These are phyloP conservation scores for Aspergillus nomiae DNA, from an alignment of 2,329 filamentous ascomycete genomes.

Conservation along the genomic window DNA sequence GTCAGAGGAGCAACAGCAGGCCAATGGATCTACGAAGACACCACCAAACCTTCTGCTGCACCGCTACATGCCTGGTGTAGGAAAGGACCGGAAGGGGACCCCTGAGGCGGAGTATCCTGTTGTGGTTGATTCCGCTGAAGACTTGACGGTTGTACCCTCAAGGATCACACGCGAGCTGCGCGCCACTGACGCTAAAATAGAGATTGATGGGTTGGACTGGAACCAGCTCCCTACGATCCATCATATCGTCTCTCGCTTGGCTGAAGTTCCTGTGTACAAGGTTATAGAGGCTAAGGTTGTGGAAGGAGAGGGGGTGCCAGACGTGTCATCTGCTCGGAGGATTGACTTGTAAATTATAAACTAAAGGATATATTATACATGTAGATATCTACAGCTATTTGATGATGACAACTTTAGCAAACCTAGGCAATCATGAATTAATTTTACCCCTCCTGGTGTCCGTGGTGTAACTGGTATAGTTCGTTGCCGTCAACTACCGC, in stretches of 20 bases:
- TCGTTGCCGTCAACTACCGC: neutral
- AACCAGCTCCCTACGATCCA: conserved; percentile 62
- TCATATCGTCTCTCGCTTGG: conserved; percentile 55
- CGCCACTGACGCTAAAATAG: conserved; percentile 47
- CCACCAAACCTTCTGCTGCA: conserved; percentile 54
- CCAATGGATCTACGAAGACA: conserved; percentile 39
- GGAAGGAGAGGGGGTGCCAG: conserved; percentile 55
- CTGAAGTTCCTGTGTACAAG: conserved; percentile 60
- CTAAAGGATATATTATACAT: neutral
- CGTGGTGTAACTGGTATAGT: neutral
- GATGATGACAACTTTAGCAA: no score
- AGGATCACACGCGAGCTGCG: conserved; percentile 24
- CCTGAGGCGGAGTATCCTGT: conserved; percentile 59
- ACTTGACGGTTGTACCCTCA: conserved; percentile 33
- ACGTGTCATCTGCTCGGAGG: conserved; percentile 26
- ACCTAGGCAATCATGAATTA: no score
- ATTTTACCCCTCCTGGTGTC: no score
- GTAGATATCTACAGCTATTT: no score
- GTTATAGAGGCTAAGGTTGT: conserved; percentile 59
- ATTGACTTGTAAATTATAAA: neutral
- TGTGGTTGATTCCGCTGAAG: conserved; percentile 36
- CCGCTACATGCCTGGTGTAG: conserved; percentile 60
- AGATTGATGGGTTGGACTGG: conserved; percentile 55
- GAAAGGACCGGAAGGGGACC: conserved; percentile 48
- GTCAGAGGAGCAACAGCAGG: conserved; percentile 24